Percentiles rank a stretch among this genome's conserved stretches.
Evolutionary conservation across 192 early-diverging fungal species (phyloP).

Genomic region (Linderina pennispora): DNA sequence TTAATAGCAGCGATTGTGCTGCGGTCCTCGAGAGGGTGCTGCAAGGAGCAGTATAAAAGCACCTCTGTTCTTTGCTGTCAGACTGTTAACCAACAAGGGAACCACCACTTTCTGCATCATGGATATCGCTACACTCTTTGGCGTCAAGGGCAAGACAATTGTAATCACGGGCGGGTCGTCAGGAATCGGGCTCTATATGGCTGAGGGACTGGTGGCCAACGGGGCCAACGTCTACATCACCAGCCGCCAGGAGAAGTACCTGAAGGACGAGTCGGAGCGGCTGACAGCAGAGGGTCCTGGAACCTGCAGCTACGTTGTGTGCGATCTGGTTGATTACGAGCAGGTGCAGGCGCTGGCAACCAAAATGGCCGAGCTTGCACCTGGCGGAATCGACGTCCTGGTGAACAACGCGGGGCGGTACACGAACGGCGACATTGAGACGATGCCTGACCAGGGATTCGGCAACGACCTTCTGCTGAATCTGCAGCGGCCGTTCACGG

Average conservation of each 20-base stretch:
- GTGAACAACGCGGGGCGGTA: slow-evolving; percentile 79
- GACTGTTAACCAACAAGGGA: too few species aligned
- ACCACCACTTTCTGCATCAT: slow-evolving; percentile 5
- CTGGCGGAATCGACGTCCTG: slow-evolving; percentile 55
- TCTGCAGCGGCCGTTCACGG: slow-evolving; percentile 63
- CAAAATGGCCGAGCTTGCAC: slow-evolving; percentile 22
- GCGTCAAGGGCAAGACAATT: slow-evolving; percentile 61
- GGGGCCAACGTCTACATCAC: slow-evolving; percentile 65
- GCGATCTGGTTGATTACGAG: slow-evolving; percentile 50
- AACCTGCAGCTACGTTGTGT: slow-evolving; percentile 56
- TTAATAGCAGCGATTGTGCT: too few species aligned
- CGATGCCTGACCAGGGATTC: slow-evolving; percentile 50
- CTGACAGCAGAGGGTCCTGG: slow-evolving; percentile 58
- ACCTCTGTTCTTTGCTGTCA: too few species aligned
- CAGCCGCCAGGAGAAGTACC: slow-evolving; percentile 52
- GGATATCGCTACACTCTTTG: slow-evolving; percentile 42
- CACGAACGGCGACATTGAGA: too few species aligned
- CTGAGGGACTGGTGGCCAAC: slow-evolving; percentile 48
- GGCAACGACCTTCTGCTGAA: slow-evolving; percentile 71
- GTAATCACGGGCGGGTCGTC: slow-evolving; percentile 61
- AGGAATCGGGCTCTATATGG: slow-evolving; percentile 1
- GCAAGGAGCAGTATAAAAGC: too few species aligned
- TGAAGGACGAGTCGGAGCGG: slow-evolving; percentile 53
- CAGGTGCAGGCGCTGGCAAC: slow-evolving; percentile 46
- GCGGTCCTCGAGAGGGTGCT: too few species aligned